These are phyloP conservation scores for Colletotrichum lentis DNA, from an alignment of 2,329 filamentous ascomycete genomes.

Conservation along the genomic window DNA sequence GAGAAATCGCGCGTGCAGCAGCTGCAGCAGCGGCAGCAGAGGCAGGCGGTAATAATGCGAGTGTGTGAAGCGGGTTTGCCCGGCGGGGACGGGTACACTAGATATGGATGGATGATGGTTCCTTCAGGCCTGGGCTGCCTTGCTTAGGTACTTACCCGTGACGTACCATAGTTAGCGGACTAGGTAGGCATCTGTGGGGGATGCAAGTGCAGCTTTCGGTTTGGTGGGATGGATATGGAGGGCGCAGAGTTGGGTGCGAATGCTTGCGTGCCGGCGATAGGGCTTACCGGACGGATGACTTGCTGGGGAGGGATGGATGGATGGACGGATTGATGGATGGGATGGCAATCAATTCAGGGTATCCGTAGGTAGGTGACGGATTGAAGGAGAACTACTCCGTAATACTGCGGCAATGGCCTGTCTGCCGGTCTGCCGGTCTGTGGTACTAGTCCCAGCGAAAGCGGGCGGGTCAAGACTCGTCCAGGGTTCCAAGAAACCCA, in stretches of 20 bases:
- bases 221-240: conserved; percentile 7
- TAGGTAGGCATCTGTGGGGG: neutral
- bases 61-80: conserved; percentile 13
- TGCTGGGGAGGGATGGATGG: neutral
- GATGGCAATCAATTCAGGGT: neutral
- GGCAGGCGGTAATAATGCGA: neutral
- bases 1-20: conserved; percentile 20
- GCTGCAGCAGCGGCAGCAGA: too few species aligned
- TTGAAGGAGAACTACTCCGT: too few species aligned
- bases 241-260: neutral
- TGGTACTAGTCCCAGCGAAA: neutral
- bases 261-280: too few species aligned
- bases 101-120: conserved; percentile 17
- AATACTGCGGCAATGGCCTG: neutral
- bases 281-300: too few species aligned
- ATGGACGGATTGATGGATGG: neutral
- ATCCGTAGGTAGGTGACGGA: conserved; percentile 21
- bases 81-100: conserved; percentile 15
- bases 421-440: too few species aligned
- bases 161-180: neutral
- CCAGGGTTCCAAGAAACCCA: conserved; percentile 22
- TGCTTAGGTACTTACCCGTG: conserved; percentile 1
- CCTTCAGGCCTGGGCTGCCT: conserved; percentile 4
- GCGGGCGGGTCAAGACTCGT: conserved; percentile 22
- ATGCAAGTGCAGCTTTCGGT: neutral